phyloP scores from a whole-genome alignment of 139 green algal species.

The Chara braunii region DNA sequence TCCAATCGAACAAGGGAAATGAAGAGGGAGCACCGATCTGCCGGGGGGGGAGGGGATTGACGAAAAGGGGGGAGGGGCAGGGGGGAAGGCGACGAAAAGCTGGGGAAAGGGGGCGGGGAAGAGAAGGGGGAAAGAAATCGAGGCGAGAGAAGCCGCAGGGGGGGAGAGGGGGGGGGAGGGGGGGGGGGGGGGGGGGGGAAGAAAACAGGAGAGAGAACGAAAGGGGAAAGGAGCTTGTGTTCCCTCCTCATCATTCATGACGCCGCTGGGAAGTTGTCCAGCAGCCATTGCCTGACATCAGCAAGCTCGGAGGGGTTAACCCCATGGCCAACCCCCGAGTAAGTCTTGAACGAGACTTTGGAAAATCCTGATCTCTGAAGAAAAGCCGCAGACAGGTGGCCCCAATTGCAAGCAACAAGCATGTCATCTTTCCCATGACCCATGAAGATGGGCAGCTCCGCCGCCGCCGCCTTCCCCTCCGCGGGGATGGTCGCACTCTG shows the following conservation, averaged over 20 bases:
- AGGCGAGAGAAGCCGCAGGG: neutral
- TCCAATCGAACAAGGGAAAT: neutral
- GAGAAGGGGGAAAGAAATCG: neutral
- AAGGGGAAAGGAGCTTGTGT: neutral
- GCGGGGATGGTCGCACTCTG: too few species aligned
- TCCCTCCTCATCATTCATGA: neutral
- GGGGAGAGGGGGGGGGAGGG: neutral
- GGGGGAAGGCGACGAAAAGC: too few species aligned
- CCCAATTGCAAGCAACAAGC: too few species aligned
- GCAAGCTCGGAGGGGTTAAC: neutral
- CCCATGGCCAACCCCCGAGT: neutral
- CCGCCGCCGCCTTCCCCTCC: too few species aligned
- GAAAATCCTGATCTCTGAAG: slow-evolving; percentile 2
- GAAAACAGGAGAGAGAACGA: neutral
- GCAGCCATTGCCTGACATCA: neutral
- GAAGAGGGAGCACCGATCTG: neutral
- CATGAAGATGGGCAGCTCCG: too few species aligned
- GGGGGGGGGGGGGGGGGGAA: neutral
- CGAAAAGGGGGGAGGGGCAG: neutral
- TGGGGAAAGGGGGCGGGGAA: neutral
- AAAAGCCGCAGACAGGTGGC: too few species aligned
- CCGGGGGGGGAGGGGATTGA: neutral
- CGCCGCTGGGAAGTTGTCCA: neutral
- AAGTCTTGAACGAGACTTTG: neutral
- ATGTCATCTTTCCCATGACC: too few species aligned